Base-by-base conservation (phyloP, 768 basidiomycete species). In the Daedaleopsis sinensis region DNA sequence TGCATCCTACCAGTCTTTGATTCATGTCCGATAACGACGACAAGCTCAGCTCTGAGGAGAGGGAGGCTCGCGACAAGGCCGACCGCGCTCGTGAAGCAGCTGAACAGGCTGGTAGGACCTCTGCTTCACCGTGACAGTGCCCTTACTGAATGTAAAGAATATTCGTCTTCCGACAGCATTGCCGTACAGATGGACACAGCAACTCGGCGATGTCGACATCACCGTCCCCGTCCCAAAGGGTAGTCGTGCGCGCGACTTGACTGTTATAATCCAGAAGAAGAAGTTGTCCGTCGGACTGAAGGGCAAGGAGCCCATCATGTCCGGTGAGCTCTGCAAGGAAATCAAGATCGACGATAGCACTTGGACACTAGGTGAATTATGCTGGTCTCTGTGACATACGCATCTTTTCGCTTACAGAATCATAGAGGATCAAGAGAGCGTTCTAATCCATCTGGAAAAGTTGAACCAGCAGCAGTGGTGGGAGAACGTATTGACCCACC, bases 301-400 rank as follows among this genome's bases (percentile, higher is more conserved):
- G 75, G 90, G 91, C 32, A 79, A 91, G 62, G 92, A 94, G 42
- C 85, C 87, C 24, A 92, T 98, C 70, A 71, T 99, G 69, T 82
- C 83, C n/a, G 97, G 97, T 16, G 90, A 95, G 59, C 81, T 99
- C 39, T 95, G 91, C 78, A 89, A 89, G 68, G 95, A 96, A 63
- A 89, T 98, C 78, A 95, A 96, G 70, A 80, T 97, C 51, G 97
- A 97, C 65, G 97, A 98, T 49, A 96, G 94, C 61, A 96, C 95
- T 15, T 98, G 97, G 97, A 95, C 92, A 8, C 72, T 98, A 39
- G 88, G 96, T 96, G 64, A 58, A 87, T 81, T 15, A 32, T 32
- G 13, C 4, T 10, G 1, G 21, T 24, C 12, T 27, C 10, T 15
- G 10, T 7, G 7, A 27, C 5, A 8, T 27, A 23, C 13, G 13